phyloP scores from a whole-genome alignment of 768 basidiomycete species.

The Lanmaoa pseudosensibilis region DNA sequence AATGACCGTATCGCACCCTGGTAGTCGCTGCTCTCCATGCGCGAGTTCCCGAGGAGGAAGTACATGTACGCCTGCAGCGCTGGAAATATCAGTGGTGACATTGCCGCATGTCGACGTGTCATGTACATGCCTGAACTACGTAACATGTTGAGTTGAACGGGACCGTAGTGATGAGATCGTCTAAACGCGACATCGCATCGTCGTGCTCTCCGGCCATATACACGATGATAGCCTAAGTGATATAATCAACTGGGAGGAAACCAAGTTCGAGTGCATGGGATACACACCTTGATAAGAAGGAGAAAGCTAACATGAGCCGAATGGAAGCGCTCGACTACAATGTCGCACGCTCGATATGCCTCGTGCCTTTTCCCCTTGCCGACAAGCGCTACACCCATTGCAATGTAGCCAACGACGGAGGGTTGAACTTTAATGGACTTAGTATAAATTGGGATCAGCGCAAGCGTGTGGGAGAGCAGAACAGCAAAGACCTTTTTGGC shows the following conservation, averaged over 20 bases:
- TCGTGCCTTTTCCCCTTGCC: neutral
- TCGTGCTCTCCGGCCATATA: slow-evolving; percentile 5
- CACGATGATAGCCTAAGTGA: slow-evolving; percentile 3
- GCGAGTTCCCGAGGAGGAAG: slow-evolving; percentile 1
- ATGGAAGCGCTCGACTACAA: too few species aligned
- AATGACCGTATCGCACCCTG: too few species aligned
- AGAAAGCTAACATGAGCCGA: too few species aligned
- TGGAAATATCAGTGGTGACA: neutral
- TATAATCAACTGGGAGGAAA: neutral
- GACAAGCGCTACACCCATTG: neutral
- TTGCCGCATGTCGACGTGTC: accelerated
- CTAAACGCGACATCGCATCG: slow-evolving; percentile 3
- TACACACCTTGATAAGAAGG: neutral
- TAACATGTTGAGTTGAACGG: neutral
- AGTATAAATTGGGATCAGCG: neutral
- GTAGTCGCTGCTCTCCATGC: neutral
- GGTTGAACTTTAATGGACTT: neutral
- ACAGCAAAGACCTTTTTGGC: neutral
- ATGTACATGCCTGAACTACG: neutral
- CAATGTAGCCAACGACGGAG: neutral
- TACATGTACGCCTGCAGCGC: slow-evolving; percentile 13
- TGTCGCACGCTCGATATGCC: neutral
- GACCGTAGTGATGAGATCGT: neutral
- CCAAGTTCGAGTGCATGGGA: neutral
- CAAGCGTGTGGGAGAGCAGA: neutral